Evolutionary conservation across 2,329 filamentous ascomycete genomes (phyloP).

Genomic region (Cryphonectria japonica): DNA sequence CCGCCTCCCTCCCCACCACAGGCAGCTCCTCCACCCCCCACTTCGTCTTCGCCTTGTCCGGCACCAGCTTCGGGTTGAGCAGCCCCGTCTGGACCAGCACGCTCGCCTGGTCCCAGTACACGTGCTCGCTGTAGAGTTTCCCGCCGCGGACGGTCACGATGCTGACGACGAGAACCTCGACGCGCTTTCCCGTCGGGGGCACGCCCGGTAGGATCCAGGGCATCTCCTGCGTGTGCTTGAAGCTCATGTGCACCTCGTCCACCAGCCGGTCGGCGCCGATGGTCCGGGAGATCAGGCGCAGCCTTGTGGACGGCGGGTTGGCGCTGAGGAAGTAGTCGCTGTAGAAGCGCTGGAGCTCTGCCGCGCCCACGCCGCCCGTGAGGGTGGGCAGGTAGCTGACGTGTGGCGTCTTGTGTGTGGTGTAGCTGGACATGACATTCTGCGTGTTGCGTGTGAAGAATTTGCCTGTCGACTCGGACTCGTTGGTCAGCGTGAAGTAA

Average conservation of each 20-base stretch:
- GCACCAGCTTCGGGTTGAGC: slow-evolving; percentile 47
- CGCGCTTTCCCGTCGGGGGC: slow-evolving; percentile 54
- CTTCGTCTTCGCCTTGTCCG: slow-evolving; percentile 40
- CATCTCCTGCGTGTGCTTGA: slow-evolving; percentile 60
- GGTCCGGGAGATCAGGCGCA: slow-evolving; percentile 67
- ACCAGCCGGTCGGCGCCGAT: slow-evolving; percentile 67
- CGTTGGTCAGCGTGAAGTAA: slow-evolving; percentile 34
- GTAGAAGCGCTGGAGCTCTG: slow-evolving; percentile 65
- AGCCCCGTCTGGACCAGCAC: slow-evolving; percentile 63
- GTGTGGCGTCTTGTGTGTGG: slow-evolving; percentile 66
- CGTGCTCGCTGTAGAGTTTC: slow-evolving; percentile 64
- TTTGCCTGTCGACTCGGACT: slow-evolving; percentile 39
- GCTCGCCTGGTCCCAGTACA: slow-evolving; percentile 67
- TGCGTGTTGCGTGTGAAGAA: slow-evolving; percentile 63
- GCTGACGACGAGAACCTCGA: slow-evolving; percentile 61
- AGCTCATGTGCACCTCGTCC: slow-evolving; percentile 63
- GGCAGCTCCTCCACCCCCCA: slow-evolving; percentile 44
- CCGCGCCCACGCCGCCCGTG: slow-evolving; percentile 65
- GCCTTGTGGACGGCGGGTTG: slow-evolving; percentile 62
- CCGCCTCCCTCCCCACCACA: slow-evolving; percentile 45
- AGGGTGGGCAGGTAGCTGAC: slow-evolving; percentile 70
- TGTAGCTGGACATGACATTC: slow-evolving; percentile 63
- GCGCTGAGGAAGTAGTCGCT: slow-evolving; percentile 64
- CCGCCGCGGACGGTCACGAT: slow-evolving; percentile 64
- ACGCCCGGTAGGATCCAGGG: slow-evolving; percentile 66